Evolutionary conservation across 2,329 filamentous ascomycete species (phyloP).

Genomic region (Aureobasidium sp.): DNA sequence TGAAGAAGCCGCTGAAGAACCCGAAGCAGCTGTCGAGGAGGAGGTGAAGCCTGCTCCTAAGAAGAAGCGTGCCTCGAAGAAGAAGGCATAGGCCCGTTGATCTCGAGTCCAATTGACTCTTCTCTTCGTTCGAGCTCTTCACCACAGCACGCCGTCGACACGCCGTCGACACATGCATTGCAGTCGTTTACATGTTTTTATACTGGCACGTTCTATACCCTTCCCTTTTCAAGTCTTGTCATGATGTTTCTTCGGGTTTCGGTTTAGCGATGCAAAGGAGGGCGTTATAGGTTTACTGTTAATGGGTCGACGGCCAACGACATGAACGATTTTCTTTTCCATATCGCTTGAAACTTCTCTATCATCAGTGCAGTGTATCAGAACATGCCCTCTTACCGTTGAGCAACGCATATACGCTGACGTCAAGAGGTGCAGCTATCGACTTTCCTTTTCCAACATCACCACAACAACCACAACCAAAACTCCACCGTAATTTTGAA

Average conservation of each 20-base stretch:
- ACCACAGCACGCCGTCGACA: background rate
- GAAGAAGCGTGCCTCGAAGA: constrained; percentile 13
- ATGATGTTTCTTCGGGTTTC: background rate
- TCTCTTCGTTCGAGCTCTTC: background rate
- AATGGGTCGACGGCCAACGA: background rate
- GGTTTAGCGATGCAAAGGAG: background rate
- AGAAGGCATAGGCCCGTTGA: constrained; percentile 12
- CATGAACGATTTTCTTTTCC: background rate
- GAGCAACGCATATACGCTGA: background rate
- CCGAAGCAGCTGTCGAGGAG: constrained; percentile 1
- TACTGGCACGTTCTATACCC: constrained; percentile 12
- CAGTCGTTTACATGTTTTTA: constrained; percentile 9
- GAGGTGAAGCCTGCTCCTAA: constrained; percentile 14
- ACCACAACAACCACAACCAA: background rate
- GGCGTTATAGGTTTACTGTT: background rate
- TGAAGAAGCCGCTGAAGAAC: background rate
- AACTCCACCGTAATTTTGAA: background rate
- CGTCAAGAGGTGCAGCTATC: background rate
- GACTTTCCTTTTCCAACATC: background rate
- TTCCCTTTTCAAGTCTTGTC: background rate
- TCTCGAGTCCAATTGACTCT: background rate
- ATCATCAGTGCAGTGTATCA: background rate
- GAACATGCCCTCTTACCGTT: background rate
- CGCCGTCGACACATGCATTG: background rate
- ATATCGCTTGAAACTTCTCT: background rate